Evolutionary conservation across 352 stramenopile genomes (phyloP).

Genomic region (Aphanomyces euteiches): DNA sequence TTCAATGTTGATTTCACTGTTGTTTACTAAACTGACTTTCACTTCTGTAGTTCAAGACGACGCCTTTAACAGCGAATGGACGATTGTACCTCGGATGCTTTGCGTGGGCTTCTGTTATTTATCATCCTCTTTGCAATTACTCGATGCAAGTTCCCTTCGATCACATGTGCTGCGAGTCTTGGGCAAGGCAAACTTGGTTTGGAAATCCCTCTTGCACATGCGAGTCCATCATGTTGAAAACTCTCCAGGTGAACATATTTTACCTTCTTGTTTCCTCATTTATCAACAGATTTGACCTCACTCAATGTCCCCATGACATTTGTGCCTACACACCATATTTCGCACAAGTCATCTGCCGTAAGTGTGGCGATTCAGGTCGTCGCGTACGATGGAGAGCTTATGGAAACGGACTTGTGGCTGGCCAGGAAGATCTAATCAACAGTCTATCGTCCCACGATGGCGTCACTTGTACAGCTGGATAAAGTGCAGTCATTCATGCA

Average conservation of each 20-base stretch:
- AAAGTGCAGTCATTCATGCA: too few species aligned
- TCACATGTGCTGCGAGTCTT: conserved; percentile 10
- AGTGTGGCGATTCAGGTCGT: conserved; percentile 54
- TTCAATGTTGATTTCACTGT: not conserved
- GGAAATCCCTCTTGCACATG: conserved; percentile 61
- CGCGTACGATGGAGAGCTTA: conserved; percentile 70
- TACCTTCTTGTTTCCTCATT: not conserved
- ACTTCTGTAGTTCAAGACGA: not conserved
- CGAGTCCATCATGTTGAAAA: conserved; percentile 61
- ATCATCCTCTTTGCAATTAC: too few species aligned
- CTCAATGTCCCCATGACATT: conserved; percentile 57
- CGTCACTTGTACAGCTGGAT: not conserved
- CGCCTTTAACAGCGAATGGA: not conserved
- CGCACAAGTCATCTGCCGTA: not conserved
- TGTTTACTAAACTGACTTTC: too few species aligned
- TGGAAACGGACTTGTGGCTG: conserved; percentile 83
- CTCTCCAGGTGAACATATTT: conserved; percentile 40
- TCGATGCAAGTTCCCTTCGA: not conserved
- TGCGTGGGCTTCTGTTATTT: conserved; percentile 17
- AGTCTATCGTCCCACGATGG: not conserved
- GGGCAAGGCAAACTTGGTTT: conserved; percentile 42
- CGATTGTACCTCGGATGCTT: conserved; percentile 8
- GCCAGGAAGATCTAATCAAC: conserved; percentile 58
- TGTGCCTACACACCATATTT: conserved; percentile 58
- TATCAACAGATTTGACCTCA: not conserved